Conservation (phyloP, 1,284 basidiomycete genomes). For the Trichosporon sp. region DNA sequence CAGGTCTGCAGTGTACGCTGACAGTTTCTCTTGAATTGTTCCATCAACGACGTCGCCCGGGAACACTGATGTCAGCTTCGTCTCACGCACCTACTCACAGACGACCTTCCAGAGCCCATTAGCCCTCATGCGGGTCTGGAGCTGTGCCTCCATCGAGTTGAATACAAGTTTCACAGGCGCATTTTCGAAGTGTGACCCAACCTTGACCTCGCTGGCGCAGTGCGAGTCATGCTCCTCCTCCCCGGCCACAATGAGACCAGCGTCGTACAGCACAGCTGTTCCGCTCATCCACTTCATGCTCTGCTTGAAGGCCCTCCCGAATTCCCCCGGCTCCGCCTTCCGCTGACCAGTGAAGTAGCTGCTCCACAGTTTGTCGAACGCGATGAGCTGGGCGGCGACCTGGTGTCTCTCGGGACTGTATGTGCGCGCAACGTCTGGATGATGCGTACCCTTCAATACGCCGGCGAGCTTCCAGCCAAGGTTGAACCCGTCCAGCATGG, state of each 20-base stretch:
- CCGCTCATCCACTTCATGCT: conserved; percentile 1
- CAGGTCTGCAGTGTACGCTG: background rate
- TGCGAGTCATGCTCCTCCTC: background rate
- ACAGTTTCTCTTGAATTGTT: background rate
- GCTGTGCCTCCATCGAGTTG: background rate
- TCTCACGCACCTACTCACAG: background rate
- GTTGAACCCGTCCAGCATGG: conserved; percentile 44
- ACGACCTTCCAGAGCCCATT: conserved; percentile 4
- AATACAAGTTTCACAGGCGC: background rate
- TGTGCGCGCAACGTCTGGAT: conserved; percentile 68
- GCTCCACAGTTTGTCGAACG: conserved; percentile 74
- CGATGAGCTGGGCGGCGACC: conserved; percentile 67
- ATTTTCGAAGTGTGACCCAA: background rate
- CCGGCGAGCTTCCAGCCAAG: conserved; percentile 61
- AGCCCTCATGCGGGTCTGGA: background rate
- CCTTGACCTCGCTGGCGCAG: background rate
- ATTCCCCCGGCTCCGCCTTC: background rate
- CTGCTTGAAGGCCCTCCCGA: background rate
- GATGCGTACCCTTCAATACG: conserved; percentile 65
- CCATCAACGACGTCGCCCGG: background rate
- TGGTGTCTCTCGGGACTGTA: conserved; percentile 34
- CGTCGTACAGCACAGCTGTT: background rate
- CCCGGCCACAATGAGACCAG: background rate
- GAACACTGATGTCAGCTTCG: conserved; percentile 9
- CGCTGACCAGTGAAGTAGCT: conserved; percentile 38